Evolutionary conservation across 164 flowering plant species (phyloP), one percentile per base, ranked within the genome.

Genomic region (Berberis vulgaris): DNA sequence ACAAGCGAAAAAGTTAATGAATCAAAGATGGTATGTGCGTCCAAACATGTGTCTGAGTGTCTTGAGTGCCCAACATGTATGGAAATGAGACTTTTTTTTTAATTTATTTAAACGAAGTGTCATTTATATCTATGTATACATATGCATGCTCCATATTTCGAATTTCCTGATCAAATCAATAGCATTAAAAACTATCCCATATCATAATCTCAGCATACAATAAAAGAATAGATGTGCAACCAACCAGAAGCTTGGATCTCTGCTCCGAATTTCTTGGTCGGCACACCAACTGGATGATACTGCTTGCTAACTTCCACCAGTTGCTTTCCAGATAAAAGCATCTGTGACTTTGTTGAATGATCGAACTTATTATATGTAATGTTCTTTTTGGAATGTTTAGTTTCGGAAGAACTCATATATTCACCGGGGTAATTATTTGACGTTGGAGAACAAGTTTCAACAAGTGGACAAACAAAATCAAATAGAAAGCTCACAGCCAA

Each of bases 211-310:
- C 26, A 26, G 26, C 26, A 4, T 47, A 7, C 7, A 47, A 52
- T 52, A 52, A 41, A 60, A 6, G 10, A 49, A 42, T 26, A 26
- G 26, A 26, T 26, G 26, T 26, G 26, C 26, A 61, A 77, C 84
- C 13, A 65, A 92, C 98, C 98, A 71, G 96, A 87, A 75, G 98
- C 95, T 80, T 92, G 98, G 44, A 86, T 62, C 50, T 87, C 78
- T 63, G 92, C 88, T 68, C 81, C 88, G 57, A 76, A 62, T 79
- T 93, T 93, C 59, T 58, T 60, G 67, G 81, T 71, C 41, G 94
- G 85, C 63, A 81, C 72, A 44, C 98, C 97, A 62, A 94, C 92
- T 12, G 98, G 96, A 75, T 69, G 67, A 70, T 79, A 81, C 46
- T 84, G 80, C 38, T 57, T 63, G 67, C 73, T 72, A n/a, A 80